Base-by-base conservation (phyloP, 2,329 filamentous ascomycete species). In the Alternaria burnsii region DNA sequence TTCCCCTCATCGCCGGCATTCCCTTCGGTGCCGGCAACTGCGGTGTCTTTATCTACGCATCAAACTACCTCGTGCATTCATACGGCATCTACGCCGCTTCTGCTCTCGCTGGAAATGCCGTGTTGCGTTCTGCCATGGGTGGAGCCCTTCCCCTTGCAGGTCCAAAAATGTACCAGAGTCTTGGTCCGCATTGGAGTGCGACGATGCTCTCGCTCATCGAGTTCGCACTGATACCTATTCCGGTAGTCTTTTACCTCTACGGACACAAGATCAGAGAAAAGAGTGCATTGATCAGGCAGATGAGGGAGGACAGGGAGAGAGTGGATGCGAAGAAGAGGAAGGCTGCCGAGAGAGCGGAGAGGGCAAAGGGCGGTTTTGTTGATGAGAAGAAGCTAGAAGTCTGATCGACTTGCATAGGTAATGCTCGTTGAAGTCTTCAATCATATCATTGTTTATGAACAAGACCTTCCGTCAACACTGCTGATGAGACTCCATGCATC, bases 41-140 rank as follows among this genome's bases (percentile, higher is more conserved):
- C 9, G 84, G 88, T 3, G 88, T 91, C 38, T 96, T 96, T 80
- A 94, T 96, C 72, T 95, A 96, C 72, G 87, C 89, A 0, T 87
- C 85, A 6, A 95, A 93, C 70, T 97, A 96, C 74, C 81, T 97
- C 4, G 91, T 92, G 0, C 86, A 90, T 48, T 87, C 88, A 7
- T 96, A 96, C 68, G 89, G 89, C 4, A 90, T 95, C 68, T 96
- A 93, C 73, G 89, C 92, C 1, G 92, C 93, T 0, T 91, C 88
- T 3, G 92, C 93, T 0, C 82, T 96, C 34, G 92, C 92, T 0
- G 91, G 91, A 0, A 96, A 95, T 68, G 87, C 90, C 0, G 90
- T 96, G 2, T 83, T 92, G 16, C 83, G 93, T 34, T 90, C 87
- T 58, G 75, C 91, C 7, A 83, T 94, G 55, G 93, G 92, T n/a